A percentile compares a stretch with the other conserved stretches of the same genome.
phyloP scores from a whole-genome alignment of 176 grass and related monocot genomes.

The Canna indica region DNA sequence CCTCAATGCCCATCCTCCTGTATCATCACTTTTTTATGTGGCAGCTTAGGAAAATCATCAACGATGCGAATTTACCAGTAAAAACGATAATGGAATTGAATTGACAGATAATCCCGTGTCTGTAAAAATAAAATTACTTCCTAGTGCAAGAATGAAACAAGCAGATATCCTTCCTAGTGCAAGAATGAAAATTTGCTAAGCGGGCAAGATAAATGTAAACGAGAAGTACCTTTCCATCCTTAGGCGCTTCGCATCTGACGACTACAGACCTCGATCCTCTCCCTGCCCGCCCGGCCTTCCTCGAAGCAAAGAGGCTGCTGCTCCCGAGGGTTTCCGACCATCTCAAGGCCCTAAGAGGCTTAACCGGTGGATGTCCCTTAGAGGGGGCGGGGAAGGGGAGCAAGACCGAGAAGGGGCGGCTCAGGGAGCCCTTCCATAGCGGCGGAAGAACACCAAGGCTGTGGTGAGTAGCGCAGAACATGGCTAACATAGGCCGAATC shows the following conservation, averaged over 20 bases:
- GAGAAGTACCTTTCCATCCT: slow-evolving; percentile 39
- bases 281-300: slow-evolving; percentile 11
- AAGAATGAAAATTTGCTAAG: background rate
- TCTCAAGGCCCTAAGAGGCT: slow-evolving; percentile 23
- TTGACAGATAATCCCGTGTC: background rate
- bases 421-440: background rate
- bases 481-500: background rate
- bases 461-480: background rate
- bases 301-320: slow-evolving; percentile 4
- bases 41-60: background rate
- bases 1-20: background rate
- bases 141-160: background rate
- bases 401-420: background rate
- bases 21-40: background rate
- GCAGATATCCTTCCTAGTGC: background rate
- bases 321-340: slow-evolving; percentile 25
- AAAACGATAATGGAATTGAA: background rate
- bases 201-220: background rate
- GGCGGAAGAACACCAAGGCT: background rate
- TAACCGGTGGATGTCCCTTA: background rate
- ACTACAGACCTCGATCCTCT: slow-evolving; percentile 9
- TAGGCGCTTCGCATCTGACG: slow-evolving; percentile 37
- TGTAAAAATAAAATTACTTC: background rate
- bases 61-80: background rate
- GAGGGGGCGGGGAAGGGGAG: slow-evolving; percentile 3